A percentile compares a stretch with the other conserved stretches of the same genome.
Conservation (phyloP, 257 asterid genomes). For the Lycium ferocissimum region DNA sequence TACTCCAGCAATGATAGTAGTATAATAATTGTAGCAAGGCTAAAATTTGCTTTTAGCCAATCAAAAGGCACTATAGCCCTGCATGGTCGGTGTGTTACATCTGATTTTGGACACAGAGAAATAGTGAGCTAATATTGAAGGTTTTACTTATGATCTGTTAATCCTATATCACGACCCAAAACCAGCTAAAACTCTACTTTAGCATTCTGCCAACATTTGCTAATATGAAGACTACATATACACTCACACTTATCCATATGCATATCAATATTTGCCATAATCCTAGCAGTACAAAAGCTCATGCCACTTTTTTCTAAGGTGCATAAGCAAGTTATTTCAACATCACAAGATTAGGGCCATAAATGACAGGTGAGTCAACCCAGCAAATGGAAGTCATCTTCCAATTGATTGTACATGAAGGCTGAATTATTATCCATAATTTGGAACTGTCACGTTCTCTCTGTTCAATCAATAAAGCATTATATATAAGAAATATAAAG, state of each 20-base stretch:
- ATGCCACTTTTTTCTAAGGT: neutral
- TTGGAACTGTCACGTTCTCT: neutral
- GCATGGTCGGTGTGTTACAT: slow-evolving; percentile 19
- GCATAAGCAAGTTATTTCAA: slow-evolving; percentile 1
- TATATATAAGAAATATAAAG: neutral
- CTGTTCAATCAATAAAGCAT: slow-evolving; percentile 20
- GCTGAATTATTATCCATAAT: slow-evolving; percentile 7
- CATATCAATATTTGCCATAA: neutral
- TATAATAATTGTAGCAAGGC: neutral
- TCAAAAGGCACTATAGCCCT: neutral
- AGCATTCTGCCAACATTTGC: slow-evolving; percentile 25
- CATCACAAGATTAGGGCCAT: neutral
- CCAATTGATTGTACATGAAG: neutral
- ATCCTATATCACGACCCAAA: slow-evolving; percentile 14
- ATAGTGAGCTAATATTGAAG: neutral
- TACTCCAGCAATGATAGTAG: neutral
- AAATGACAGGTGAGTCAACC: neutral
- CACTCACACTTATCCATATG: slow-evolving; percentile 17
- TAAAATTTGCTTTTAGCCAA: slow-evolving; percentile 7
- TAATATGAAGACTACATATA: neutral
- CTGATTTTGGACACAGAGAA: neutral
- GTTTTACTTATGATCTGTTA: slow-evolving; percentile 1
- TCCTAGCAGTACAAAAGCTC: neutral
- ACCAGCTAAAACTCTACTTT: neutral
- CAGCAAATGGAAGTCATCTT: slow-evolving; percentile 16